Evolutionary conservation across 208 protist species (phyloP), one percentile per base, ranked within the genome.

Genomic region (Acanthamoeba divionensis): DNA sequence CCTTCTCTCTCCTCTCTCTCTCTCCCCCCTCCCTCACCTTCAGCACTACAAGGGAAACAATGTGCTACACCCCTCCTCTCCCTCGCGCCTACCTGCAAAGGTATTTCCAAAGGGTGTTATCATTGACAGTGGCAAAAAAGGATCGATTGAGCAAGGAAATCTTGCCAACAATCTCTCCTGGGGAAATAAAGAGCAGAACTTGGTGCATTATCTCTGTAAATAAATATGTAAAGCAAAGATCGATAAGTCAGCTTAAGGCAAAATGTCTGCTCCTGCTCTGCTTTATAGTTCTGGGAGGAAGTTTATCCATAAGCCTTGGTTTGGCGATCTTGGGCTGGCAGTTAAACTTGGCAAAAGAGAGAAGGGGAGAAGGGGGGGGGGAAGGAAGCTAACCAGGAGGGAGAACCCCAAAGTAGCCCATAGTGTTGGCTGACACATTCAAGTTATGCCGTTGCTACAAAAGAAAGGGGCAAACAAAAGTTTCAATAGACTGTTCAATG

Each of bases 151-250:
- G 69, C 41, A n/a, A 24, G 8, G 69, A 48, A 18, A 79, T 33
- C 29, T 48, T 41, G 10, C 69, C 45, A n/a, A 79, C 45, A n/a
- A 79, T 41, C 21, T 79, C 69, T 48, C 55, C 55, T 9, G 69
- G 69, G 12, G 45, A 41, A 2, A 79, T 41, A 54, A 79, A 79
- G 45, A 57, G 69, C 26, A 79, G 44, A 48, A 79, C 55, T 41
- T 79, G 69, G 24, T 79, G 69, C 69, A 79, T 41, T 79, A 79
- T 79, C 69, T 79, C 69, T 79, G 69, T 38, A n/a, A n/a, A n/a
- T n/a, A n/a, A n/a, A n/a, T n/a, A n/a, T n/a, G n/a, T n/a, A n/a
- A n/a, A n/a, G n/a, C n/a, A n/a, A n/a, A n/a, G n/a, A n/a, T n/a
- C n/a, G n/a, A n/a, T n/a, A n/a, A n/a, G n/a, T n/a, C n/a, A n/a